phyloP scores from a whole-genome alignment of 140 eudicot genomes.

The Erigeron philadelphicus region DNA sequence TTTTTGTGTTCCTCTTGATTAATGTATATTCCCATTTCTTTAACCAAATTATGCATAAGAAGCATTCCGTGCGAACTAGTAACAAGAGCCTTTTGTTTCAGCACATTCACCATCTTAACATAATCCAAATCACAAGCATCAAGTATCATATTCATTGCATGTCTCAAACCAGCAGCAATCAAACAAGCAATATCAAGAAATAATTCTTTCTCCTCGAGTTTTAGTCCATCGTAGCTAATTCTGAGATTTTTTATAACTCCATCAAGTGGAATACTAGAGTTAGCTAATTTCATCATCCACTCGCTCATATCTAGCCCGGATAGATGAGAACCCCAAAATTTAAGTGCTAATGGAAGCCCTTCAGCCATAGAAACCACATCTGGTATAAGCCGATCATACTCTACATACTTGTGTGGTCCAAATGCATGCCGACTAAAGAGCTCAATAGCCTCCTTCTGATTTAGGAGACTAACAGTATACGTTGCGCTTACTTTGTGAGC shows the following conservation, averaged over 20 bases:
- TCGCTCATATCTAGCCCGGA: slow-evolving; percentile 22
- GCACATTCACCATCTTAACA: slow-evolving; percentile 29
- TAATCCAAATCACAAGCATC: slow-evolving; percentile 30
- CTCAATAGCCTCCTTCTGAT: slow-evolving; percentile 17
- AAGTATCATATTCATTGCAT: neutral
- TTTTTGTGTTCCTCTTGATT: slow-evolving; percentile 7
- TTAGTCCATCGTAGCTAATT: slow-evolving; percentile 32
- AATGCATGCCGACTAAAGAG: slow-evolving; percentile 25
- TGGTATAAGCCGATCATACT: slow-evolving; percentile 20
- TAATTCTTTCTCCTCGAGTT: slow-evolving; percentile 3
- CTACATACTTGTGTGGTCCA: neutral
- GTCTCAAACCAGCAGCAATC: neutral
- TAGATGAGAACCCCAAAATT: slow-evolving; percentile 25
- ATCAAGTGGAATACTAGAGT: slow-evolving; percentile 16
- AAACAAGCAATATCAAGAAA: slow-evolving; percentile 39
- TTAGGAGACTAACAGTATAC: slow-evolving; percentile 8
- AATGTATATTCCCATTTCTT: slow-evolving; percentile 28
- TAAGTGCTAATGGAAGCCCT: slow-evolving; percentile 35
- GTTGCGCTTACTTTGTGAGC: slow-evolving; percentile 15
- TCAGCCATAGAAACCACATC: slow-evolving; percentile 25
- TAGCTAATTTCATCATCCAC: slow-evolving; percentile 26
- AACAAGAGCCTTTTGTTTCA: slow-evolving; percentile 31
- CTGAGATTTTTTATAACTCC: slow-evolving; percentile 20
- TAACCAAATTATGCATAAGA: slow-evolving; percentile 30
- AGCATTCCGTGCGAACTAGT: neutral